Percentiles rank a stretch among this genome's conserved stretches.
Evolutionary conservation across 495 filamentous ascomycete genomes (phyloP).

Genomic region (Penicillium ucsense): DNA sequence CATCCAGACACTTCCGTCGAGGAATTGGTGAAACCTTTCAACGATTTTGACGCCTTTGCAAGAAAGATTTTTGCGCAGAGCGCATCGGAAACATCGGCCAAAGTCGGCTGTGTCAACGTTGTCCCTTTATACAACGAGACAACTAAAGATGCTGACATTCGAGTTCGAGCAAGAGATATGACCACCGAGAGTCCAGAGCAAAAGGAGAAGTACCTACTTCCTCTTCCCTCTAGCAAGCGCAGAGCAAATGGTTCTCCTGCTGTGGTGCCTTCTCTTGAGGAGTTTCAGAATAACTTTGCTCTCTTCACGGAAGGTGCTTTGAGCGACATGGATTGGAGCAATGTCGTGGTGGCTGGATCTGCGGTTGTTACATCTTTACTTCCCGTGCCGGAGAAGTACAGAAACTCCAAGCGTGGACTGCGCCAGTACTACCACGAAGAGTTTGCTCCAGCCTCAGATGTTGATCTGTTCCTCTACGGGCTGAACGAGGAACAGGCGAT

Average conservation of each 20-base stretch:
- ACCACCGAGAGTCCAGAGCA: slow-evolving; percentile 47
- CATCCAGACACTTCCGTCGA: slow-evolving; percentile 44
- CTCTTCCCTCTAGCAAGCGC: slow-evolving; percentile 48
- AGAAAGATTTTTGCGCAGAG: slow-evolving; percentile 67
- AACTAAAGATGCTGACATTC: slow-evolving; percentile 43
- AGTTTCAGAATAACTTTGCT: slow-evolving; percentile 67
- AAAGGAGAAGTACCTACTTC: slow-evolving; percentile 60
- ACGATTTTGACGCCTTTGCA: slow-evolving; percentile 54
- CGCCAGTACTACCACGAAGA: slow-evolving; percentile 71
- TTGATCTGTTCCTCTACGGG: slow-evolving; percentile 77
- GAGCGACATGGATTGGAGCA: slow-evolving; percentile 62
- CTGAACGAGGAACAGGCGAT: slow-evolving; percentile 61
- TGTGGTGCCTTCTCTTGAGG: slow-evolving; percentile 50
- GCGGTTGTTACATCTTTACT: slow-evolving; percentile 66
- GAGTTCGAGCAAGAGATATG: slow-evolving; percentile 53
- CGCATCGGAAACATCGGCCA: slow-evolving; percentile 44
- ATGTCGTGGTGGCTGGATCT: slow-evolving; percentile 68
- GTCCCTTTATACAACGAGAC: slow-evolving; percentile 55
- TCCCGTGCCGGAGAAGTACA: slow-evolving; percentile 57
- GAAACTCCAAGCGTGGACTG: slow-evolving; percentile 47
- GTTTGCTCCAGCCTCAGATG: slow-evolving; percentile 71
- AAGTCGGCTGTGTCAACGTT: slow-evolving; percentile 54
- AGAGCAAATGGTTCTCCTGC: slow-evolving; percentile 52
- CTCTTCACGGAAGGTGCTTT: slow-evolving; percentile 63
- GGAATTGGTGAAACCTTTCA: slow-evolving; percentile 57